Evolutionary conservation across 2,329 filamentous ascomycete species (phyloP).

Genomic region (Xylaria sp.): DNA sequence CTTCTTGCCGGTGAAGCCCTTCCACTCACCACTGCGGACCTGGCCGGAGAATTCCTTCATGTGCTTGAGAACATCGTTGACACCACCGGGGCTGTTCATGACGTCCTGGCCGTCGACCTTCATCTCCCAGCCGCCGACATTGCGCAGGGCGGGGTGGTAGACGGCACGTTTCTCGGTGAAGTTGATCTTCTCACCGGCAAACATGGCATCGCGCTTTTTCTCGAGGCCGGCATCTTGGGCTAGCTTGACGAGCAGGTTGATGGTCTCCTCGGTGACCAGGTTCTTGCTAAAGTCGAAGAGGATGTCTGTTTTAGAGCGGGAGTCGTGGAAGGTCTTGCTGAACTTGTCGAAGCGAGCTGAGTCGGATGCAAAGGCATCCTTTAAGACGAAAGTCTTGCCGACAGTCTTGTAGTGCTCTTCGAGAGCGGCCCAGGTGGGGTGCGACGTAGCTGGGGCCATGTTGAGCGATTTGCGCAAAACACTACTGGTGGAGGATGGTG

Average conservation of each 20-base stretch:
- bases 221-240: constrained; percentile 92
- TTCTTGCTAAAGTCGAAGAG: constrained; percentile 99
- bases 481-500: background rate
- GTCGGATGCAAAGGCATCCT: constrained; percentile 91
- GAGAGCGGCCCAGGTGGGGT: constrained; percentile 89
- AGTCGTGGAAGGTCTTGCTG: constrained; percentile 83
- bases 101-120: constrained; percentile 93
- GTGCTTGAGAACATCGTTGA: constrained; percentile 91
- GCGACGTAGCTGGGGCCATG: constrained; percentile 86
- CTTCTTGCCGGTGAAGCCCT: constrained; percentile 96
- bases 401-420: constrained; percentile 88
- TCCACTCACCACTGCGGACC: constrained; percentile 94
- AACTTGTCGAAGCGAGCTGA: constrained; percentile 90
- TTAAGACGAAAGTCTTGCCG: constrained; percentile 90
- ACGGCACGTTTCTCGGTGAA: constrained; percentile 97
- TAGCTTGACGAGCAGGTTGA: constrained; percentile 86
- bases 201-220: constrained; percentile 97
- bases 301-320: constrained; percentile 83
- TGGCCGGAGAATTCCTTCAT: constrained; percentile 99
- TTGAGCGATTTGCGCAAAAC: constrained; percentile 26
- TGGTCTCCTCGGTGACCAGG: constrained; percentile 92
- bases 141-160: constrained; percentile 93
- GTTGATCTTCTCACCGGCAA: constrained; percentile 98
- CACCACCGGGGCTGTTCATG: constrained; percentile 86
- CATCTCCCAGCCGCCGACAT: constrained; percentile 83